Conservation (phyloP, 495 filamentous ascomycete species). For the Neurospora sp. region DNA sequence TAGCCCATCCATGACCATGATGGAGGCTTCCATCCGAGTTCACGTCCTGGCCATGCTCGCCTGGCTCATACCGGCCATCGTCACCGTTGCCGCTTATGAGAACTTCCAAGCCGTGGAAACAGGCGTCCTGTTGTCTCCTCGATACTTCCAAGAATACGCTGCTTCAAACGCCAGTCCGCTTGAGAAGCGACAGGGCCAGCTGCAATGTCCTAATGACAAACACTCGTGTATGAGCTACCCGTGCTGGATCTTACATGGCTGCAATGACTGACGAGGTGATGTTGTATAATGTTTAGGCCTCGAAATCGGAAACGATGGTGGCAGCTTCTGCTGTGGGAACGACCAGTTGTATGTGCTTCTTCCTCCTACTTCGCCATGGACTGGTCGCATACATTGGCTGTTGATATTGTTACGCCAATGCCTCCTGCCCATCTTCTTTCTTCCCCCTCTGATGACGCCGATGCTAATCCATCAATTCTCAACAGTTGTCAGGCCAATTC, state of each 20-base stretch:
- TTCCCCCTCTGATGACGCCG: not conserved
- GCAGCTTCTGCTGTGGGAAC: conserved; percentile 8
- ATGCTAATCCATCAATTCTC: not conserved
- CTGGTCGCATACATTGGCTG: not conserved
- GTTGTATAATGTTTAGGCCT: conserved; percentile 1
- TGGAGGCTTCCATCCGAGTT: not conserved
- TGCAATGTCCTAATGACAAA: not conserved
- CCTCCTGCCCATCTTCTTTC: not conserved
- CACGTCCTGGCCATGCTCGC: not conserved
- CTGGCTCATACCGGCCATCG: not conserved
- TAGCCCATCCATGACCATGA: not conserved
- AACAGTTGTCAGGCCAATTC: conserved; percentile 23
- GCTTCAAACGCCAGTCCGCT: conserved; percentile 6
- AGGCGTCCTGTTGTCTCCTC: conserved; percentile 8
- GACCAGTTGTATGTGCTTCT: conserved; percentile 7
- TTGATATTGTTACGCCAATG: not conserved
- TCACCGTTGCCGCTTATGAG: not conserved
- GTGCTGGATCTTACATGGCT: not conserved
- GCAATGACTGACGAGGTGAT: not conserved
- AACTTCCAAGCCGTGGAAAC: conserved; percentile 13
- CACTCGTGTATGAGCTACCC: conserved; percentile 11
- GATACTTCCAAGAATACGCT: conserved; percentile 1
- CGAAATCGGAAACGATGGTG: conserved; percentile 8
- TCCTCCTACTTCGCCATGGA: not conserved
- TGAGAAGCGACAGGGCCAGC: conserved; percentile 2